These are phyloP conservation scores for Coemansia sp. DNA, from an alignment of 192 early-diverging fungal genomes.

Conservation along the genomic window DNA sequence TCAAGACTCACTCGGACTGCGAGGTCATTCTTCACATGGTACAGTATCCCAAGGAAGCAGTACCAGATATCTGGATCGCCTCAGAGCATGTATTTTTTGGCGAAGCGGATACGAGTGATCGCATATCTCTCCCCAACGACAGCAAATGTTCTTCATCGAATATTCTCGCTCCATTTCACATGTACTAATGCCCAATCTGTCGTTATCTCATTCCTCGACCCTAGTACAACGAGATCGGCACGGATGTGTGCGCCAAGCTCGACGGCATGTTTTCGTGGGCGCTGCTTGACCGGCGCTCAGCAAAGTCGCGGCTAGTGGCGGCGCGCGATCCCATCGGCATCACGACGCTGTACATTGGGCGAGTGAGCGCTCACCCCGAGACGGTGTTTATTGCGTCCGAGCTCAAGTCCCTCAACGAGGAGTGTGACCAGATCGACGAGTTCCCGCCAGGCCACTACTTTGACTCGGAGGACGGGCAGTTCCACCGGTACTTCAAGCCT, in stretches of 20 bases:
- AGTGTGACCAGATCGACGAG: constrained; percentile 95
- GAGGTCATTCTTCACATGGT: constrained; percentile 91
- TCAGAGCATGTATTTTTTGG: neutral
- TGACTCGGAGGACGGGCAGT: constrained; percentile 75
- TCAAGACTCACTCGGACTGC: constrained; percentile 98
- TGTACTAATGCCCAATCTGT: constrained; percentile 1
- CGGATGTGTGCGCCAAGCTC: constrained; percentile 80
- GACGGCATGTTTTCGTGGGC: constrained; percentile 99
- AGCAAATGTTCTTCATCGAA: no score
- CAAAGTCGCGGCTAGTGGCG: constrained; percentile 81
- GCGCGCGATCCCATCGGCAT: constrained; percentile 98
- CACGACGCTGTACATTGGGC: constrained; percentile 97
- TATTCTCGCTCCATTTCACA: neutral
- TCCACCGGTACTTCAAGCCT: constrained; percentile 88
- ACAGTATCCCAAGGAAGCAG: constrained; percentile 5
- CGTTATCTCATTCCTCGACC: constrained; percentile 14
- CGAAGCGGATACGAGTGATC: neutral
- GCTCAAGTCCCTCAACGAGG: constrained; percentile 95
- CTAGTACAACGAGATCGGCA: constrained; percentile 84
- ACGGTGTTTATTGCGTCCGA: constrained; percentile 94
- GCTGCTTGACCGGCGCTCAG: constrained; percentile 75
- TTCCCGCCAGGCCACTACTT: constrained; percentile 98
- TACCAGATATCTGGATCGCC: neutral
- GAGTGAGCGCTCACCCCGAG: constrained; percentile 76
- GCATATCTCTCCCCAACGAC: no score